phyloP scores from a whole-genome alignment of 108 stramenopile species.

The Pseudonitzschia delicatissima region DNA sequence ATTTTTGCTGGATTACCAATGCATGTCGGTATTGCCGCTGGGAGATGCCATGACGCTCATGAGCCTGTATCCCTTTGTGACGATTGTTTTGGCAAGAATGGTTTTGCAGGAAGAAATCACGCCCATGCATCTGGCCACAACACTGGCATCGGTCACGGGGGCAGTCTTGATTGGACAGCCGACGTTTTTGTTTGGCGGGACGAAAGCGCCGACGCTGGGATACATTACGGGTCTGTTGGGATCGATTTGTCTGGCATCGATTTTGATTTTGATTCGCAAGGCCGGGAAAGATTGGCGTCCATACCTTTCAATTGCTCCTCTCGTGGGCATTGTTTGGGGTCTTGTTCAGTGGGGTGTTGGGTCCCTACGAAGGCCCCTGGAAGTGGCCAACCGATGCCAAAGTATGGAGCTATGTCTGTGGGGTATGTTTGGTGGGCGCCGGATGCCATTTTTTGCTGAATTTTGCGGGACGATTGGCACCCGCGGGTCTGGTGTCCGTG shows the following conservation, averaged over 20 bases:
- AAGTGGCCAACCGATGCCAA: conserved; percentile 14
- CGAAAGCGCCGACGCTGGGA: conserved; percentile 20
- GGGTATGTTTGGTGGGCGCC: conserved; percentile 26
- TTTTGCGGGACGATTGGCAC: conserved; percentile 36
- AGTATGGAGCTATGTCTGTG: conserved; percentile 28
- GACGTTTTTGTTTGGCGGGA: conserved; percentile 41
- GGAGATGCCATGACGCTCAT: conserved; percentile 52
- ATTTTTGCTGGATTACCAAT: conserved; percentile 36
- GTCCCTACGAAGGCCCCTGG: conserved; percentile 27
- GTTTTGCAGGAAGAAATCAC: conserved; percentile 36
- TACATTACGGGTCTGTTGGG: conserved; percentile 45
- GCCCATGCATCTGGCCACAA: conserved; percentile 21
- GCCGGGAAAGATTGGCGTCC: conserved; percentile 42
- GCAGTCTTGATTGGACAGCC: conserved; percentile 41
- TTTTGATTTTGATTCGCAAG: conserved; percentile 44
- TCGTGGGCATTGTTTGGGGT: conserved; percentile 43
- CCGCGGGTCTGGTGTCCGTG: conserved; percentile 34
- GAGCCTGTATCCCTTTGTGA: conserved; percentile 45
- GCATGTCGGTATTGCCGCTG: conserved; percentile 37
- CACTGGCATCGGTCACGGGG: conserved; percentile 30
- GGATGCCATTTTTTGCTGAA: conserved; percentile 41
- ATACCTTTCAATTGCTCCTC: conserved; percentile 47
- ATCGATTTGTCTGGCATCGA: conserved; percentile 21
- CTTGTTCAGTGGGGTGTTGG: conserved; percentile 33
- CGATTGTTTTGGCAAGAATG: conserved; percentile 35